phyloP scores from a whole-genome alignment of 176 grass and related monocot species.

The Aegilops speltoides region DNA sequence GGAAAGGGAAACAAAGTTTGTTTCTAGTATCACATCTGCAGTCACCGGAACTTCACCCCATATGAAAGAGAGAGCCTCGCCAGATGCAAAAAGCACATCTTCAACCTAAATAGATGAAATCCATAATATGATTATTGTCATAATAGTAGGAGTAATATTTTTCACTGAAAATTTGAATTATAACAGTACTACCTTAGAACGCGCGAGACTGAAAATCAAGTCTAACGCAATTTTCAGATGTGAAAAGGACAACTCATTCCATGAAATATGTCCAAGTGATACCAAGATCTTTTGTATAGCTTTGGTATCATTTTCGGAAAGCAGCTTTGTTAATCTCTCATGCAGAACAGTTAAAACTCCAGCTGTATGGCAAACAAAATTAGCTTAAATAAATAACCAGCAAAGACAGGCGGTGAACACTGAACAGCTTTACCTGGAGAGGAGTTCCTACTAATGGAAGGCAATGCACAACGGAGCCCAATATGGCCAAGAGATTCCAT shows the following conservation, averaged over 20 bases:
- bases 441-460: constrained; percentile 52
- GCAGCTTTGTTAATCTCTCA: constrained; percentile 65
- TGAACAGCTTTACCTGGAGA: constrained; percentile 51
- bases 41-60: constrained; percentile 87
- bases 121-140: constrained; percentile 3
- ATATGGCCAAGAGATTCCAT: constrained; percentile 99
- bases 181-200: constrained; percentile 69
- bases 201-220: constrained; percentile 84
- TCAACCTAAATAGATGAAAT: constrained; percentile 63
- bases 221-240: constrained; percentile 70
- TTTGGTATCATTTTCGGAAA: constrained; percentile 95
- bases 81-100: constrained; percentile 92
- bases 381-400: constrained; percentile 27
- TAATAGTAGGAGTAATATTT: constrained; percentile 9
- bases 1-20: constrained; percentile 86
- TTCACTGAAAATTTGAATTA: constrained; percentile 2
- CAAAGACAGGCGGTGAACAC: constrained; percentile 1
- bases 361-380: constrained; percentile 43
- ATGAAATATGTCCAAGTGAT: constrained; percentile 90
- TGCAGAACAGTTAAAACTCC: constrained; percentile 61
- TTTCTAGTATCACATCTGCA: constrained; percentile 75
- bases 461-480: constrained; percentile 58
- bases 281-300: constrained; percentile 84
- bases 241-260: constrained; percentile 78
- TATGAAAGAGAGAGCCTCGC: constrained; percentile 95